Base-by-base conservation (phyloP, 2,329 filamentous ascomycete species). In the Helotiales sp. region DNA sequence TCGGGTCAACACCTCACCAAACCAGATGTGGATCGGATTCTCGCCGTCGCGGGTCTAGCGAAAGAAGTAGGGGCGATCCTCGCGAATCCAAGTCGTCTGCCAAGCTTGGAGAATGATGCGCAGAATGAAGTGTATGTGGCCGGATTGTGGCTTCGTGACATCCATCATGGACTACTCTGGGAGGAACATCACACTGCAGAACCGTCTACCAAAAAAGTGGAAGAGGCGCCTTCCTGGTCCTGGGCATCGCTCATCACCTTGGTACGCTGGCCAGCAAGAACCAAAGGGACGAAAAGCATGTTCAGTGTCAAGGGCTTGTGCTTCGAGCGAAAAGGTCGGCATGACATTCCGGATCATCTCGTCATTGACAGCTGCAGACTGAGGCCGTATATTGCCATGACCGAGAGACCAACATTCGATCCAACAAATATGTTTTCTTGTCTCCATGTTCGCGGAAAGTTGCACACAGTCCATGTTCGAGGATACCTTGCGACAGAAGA, bases 121-220 rank as follows among this genome's bases (percentile, higher is more conserved):
- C 59, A 62, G 37, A 62, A 49, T n/a, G 59, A 47, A n/a, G 40
- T 62, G 11, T 65, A 65, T 20, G 34, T 65, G 6, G 63, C 52
- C 40, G 63, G 63, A 15, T 50, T 65, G 52, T 65, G 54, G 63
- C 40, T 65, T 15, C 43, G 55, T 3, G 63, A 65, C 28, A 59
- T 65, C 24, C 52, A 65, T 22, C 43, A 65, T 17, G 52, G 55
- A 7, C 26, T 65, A 8, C 24, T 65, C 1, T 65, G 63, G 63
- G 47, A 63, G 17, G 40, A 47, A 52, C 15, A 62, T 26, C 26
- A 57, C 34, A 28, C 45, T 17, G 22, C 49, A 7, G 20, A 26
- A 57, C 8, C 30, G 11, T 43, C n/a, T 7, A 45, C 61, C 5
- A 32, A 20, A 1, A 40, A 47, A 47, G 34, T 58, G 8, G 30